phyloP scores from a whole-genome alignment of 2,329 filamentous ascomycete genomes.

The Sphaerulina vaccinii region DNA sequence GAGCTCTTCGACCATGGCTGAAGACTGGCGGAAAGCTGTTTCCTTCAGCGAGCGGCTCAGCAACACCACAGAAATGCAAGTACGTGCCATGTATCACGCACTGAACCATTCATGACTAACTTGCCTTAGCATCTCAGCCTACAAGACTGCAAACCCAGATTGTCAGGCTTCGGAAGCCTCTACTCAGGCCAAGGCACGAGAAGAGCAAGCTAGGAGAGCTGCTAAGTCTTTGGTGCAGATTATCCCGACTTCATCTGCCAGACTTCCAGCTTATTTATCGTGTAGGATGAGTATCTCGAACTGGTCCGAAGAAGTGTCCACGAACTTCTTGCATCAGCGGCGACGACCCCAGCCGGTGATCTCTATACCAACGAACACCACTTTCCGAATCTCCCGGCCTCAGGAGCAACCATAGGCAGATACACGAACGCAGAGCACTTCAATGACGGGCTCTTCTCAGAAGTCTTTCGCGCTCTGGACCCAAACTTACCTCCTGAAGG shows the following conservation, averaged over 20 bases:
- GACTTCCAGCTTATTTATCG: constrained; percentile 32
- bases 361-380: constrained; percentile 32
- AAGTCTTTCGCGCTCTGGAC: constrained; percentile 69
- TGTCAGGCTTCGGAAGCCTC: constrained; percentile 51
- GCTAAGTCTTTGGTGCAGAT: constrained; percentile 57
- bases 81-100: constrained; percentile 24
- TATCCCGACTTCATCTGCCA: neutral
- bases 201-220: constrained; percentile 62
- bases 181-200: constrained; percentile 62
- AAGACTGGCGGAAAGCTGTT: constrained; percentile 44
- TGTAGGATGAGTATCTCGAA: constrained; percentile 57
- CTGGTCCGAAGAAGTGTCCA: constrained; percentile 38
- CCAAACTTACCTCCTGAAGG: constrained; percentile 27
- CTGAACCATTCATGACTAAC: constrained; percentile 12
- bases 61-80: constrained; percentile 51
- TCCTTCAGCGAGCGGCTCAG: constrained; percentile 48
- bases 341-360: constrained; percentile 29
- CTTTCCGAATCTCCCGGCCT: constrained; percentile 35
- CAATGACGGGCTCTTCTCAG: constrained; percentile 72
- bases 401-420: constrained; percentile 50
- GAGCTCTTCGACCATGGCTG: constrained; percentile 24
- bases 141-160: constrained; percentile 46
- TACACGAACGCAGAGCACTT: constrained; percentile 59
- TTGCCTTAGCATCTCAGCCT: constrained; percentile 48
- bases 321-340: constrained; percentile 36